Evolutionary conservation across 2,329 filamentous ascomycete species (phyloP), one percentile per base, ranked within the genome.

Genomic region (Cephalotrichum gorgonifer): DNA sequence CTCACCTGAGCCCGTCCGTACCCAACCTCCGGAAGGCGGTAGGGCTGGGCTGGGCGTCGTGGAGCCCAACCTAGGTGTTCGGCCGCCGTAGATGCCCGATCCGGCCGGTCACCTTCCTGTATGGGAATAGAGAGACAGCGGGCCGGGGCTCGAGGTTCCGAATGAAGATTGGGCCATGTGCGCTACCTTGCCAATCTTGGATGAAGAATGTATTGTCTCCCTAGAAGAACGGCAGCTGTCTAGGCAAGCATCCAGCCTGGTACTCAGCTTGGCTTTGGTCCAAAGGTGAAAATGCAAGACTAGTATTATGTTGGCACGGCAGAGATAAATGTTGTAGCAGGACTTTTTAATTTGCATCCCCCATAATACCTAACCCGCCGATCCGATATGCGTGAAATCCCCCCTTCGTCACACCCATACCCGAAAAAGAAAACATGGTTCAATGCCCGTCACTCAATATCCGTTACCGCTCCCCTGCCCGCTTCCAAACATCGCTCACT

Each of bases 381-480:
- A 38, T 30, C 28, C 28, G 12, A 7, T 12, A 31, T 31, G 15
- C 11, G 30, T 11, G 30, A 31, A 31, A 31, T 8, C 20, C n/a
- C 26, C 30, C 44, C 31, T 15, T 14, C 8, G 31, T 23, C 39
- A 46, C 30, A 22, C 44, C 15, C 12, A 38, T 12, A n/a, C 22
- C 30, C 25, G 4, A 27, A 35, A 44, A 27, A 26, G 5, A 28
- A 28, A 44, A 22, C 26, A 30, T 20, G 8, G 8, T 30, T 4
- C 22, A 35, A 38, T 31, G 35, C 25, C 30, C 27, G 49, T 60
- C 56, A 67, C 43, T n/a, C 33, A n/a, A 20, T 7, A 15, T 7
- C 14, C 33, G 14, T 15, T n/a, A 38, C 33, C 61, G 61, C 44
- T n/a, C 6, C 43, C 43, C n/a, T 66, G 64, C 33, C 64, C 59